These are phyloP conservation scores for Floccularia luteovirens DNA, from an alignment of 768 basidiomycete genomes.

Conservation along the genomic window DNA sequence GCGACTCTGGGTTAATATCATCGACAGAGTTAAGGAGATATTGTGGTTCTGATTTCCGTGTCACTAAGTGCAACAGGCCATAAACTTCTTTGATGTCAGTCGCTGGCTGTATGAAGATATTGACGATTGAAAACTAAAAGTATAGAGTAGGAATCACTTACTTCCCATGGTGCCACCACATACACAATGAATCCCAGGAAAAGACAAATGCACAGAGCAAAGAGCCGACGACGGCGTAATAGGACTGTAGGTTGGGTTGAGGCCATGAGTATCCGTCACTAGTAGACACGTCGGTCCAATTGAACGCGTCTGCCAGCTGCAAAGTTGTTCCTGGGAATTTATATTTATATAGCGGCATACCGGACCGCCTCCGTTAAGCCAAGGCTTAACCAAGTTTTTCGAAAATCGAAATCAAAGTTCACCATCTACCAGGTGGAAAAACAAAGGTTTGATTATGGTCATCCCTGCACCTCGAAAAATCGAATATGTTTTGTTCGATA, in stretches of 20 bases:
- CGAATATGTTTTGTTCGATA: conserved; percentile 66
- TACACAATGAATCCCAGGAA: conserved; percentile 1
- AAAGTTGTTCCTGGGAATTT: too few species aligned
- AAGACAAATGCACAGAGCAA: not conserved
- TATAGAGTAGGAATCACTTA: conserved; percentile 15
- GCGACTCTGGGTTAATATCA: conserved; percentile 36
- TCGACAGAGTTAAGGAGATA: conserved; percentile 29
- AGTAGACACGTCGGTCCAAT: too few species aligned
- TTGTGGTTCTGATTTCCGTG: conserved; percentile 33
- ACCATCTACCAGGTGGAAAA: not conserved
- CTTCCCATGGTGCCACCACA: not conserved
- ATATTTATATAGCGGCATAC: too few species aligned
- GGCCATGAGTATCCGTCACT: too few species aligned
- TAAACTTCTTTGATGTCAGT: conserved; percentile 51
- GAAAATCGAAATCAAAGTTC: too few species aligned
- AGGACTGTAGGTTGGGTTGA: not conserved
- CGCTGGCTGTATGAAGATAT: conserved; percentile 6
- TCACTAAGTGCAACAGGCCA: conserved; percentile 62
- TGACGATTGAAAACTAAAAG: conserved; percentile 19
- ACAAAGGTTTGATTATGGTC: conserved; percentile 3
- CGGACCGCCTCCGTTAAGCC: too few species aligned
- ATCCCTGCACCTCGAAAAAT: conserved; percentile 19
- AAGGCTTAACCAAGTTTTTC: too few species aligned
- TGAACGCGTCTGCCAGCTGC: too few species aligned
- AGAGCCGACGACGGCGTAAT: not conserved